Base-by-base conservation (phyloP, 768 basidiomycete genomes). In the Suillus variegatus region DNA sequence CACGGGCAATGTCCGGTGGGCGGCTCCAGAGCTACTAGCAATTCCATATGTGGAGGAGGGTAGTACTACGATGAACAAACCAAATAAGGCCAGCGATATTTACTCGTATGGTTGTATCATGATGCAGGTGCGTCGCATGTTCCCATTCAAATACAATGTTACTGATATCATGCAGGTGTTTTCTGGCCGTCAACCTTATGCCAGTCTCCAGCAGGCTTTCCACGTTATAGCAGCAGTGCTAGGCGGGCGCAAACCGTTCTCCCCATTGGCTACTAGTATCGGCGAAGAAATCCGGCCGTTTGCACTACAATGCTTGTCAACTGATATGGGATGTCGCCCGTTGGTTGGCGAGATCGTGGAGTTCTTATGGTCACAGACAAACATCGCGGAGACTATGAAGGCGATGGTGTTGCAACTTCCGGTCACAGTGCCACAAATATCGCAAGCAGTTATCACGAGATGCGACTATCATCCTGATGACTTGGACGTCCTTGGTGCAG, bases 141-240 rank as follows among this genome's bases (percentile, higher is more conserved):
- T n/a, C 44, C 1, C 20, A 36, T 6, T 46, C 20, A 4, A 4
- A 46, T 46, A 0, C 9, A 0, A 46, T n/a, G 9, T 10, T n/a
- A 0, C 20, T n/a, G 9, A 46, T 10, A 20, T n/a, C 4, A 9
- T 4, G 20, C 4, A 46, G 44, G 20, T 46, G 44, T 46, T 46
- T 46, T 46, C 20, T 46, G 20, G 44, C 20, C 9, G 0, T n/a
- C 44, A n/a, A 10, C 44, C 44, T 46, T 46, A 46, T n/a, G 8
- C 9, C 0, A 0, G 0, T 9, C 4, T n/a, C 0, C 1, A 4
- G 4, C 1, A 4, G 1, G 1, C 5, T n/a, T 0, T 46, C 0
- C 20, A 9, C 3, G 9, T 46, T n/a, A n/a, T 46, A 0, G 0
- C 6, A n/a, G 44, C 20, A 10, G 0, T 10, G 4, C 0, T 4